Evolutionary conservation across 2,329 filamentous ascomycete genomes (phyloP).

Genomic region (Xylariaceae sp.): DNA sequence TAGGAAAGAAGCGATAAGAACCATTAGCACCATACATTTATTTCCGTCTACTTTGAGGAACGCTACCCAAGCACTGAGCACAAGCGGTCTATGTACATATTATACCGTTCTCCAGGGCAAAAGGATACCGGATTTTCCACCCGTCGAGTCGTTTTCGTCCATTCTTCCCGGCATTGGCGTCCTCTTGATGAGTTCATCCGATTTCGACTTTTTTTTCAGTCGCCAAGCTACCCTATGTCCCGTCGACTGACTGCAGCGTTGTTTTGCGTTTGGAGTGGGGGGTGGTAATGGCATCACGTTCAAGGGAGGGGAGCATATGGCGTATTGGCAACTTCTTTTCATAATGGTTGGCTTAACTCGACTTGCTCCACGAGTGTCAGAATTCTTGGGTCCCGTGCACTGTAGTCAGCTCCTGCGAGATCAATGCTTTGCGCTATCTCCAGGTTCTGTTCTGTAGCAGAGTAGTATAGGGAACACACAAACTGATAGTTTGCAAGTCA

Average conservation of each 20-base stretch:
- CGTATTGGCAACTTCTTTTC: neutral
- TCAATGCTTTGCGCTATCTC: neutral
- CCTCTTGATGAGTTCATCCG: neutral
- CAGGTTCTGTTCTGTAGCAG: neutral
- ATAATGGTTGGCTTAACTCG: neutral
- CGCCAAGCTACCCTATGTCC: neutral
- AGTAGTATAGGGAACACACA: neutral
- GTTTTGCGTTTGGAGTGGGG: neutral
- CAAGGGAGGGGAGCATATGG: neutral
- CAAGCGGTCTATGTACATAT: conserved; percentile 12
- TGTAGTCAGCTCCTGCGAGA: neutral
- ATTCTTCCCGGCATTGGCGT: neutral
- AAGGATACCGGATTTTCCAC: neutral
- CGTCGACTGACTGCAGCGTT: neutral
- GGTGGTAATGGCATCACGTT: neutral
- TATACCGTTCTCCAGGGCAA: neutral
- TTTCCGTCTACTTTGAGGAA: neutral
- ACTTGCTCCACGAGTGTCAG: neutral
- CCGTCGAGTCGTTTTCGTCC: neutral
- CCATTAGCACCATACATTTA: conserved; percentile 1
- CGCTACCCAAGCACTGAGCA: neutral
- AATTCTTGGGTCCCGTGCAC: neutral
- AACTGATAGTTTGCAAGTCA: neutral
- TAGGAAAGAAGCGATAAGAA: conserved; percentile 39
- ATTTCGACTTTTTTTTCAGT: neutral